Evolutionary conservation across 495 filamentous ascomycete genomes (phyloP).

Genomic region (Darksidea phi): DNA sequence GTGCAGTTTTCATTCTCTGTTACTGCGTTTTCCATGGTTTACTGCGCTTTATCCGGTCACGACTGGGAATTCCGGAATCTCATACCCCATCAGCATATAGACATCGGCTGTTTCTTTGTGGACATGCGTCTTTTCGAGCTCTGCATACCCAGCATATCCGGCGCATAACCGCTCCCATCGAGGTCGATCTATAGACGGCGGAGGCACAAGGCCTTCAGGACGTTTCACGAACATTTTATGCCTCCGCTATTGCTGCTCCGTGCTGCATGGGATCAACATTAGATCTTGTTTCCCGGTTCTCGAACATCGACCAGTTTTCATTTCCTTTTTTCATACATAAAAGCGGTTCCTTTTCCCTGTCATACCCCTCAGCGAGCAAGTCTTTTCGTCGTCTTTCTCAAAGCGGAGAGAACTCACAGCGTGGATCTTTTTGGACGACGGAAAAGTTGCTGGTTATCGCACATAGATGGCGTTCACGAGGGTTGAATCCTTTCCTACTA

Average conservation of each 20-base stretch:
- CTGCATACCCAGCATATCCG: constrained; percentile 52
- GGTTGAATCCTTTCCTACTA: constrained; percentile 27
- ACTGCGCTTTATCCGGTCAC: constrained; percentile 39
- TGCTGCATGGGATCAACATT: constrained; percentile 37
- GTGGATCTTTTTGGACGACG: constrained; percentile 31
- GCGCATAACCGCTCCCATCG: constrained; percentile 31
- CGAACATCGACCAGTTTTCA: constrained; percentile 32
- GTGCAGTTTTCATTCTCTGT: constrained; percentile 19
- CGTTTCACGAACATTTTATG: constrained; percentile 32
- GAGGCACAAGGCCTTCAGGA: constrained; percentile 33
- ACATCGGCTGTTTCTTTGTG: constrained; percentile 68
- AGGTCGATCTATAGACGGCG: constrained; percentile 37
- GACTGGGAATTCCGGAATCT: constrained; percentile 48
- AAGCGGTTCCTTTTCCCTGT: constrained; percentile 35
- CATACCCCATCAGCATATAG: constrained; percentile 69
- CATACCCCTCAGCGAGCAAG: constrained; percentile 31
- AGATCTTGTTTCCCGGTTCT: constrained; percentile 41
- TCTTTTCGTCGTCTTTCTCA: constrained; percentile 32
- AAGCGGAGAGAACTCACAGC: constrained; percentile 8
- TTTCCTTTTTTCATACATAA: constrained; percentile 30
- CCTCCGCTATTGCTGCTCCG: constrained; percentile 26
- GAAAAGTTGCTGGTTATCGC: constrained; percentile 32
- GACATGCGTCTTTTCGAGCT: constrained; percentile 42
- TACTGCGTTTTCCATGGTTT: constrained; percentile 24
- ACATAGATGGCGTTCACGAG: constrained; percentile 38